Percentiles rank a stretch among this genome's conserved stretches.
These are phyloP conservation scores for Clarkia xantiana DNA, from an alignment of 345 rosid genomes.

Conservation along the genomic window DNA sequence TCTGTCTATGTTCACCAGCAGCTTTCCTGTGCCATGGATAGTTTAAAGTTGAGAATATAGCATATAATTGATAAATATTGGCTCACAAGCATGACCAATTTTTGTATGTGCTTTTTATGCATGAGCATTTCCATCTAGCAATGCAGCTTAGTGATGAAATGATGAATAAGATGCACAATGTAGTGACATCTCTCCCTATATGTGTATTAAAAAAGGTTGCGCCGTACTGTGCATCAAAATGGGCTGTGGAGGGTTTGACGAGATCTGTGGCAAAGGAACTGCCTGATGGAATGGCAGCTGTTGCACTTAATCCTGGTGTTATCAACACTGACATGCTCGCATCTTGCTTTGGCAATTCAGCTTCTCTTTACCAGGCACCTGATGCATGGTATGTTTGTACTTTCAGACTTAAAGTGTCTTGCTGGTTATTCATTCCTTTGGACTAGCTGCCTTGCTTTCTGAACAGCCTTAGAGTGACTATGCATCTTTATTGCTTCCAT, in stretches of 20 bases:
- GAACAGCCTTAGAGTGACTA: not conserved
- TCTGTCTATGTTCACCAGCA: no score
- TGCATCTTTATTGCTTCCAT: no score
- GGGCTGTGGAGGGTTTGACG: conserved; percentile 92
- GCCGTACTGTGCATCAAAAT: conserved; percentile 96
- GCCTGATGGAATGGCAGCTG: conserved; percentile 73
- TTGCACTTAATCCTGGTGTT: conserved; percentile 88
- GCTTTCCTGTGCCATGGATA: no score
- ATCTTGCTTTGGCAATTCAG: conserved; percentile 78
- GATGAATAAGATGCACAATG: no score
- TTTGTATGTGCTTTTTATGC: no score
- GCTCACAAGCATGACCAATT: no score
- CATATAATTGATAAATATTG: no score
- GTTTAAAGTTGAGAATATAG: no score
- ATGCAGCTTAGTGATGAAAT: no score
- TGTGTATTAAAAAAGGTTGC: conserved; percentile 43
- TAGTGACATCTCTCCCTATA: no score
- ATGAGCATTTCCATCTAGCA: no score
- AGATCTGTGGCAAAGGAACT: conserved; percentile 90
- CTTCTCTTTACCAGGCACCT: conserved; percentile 75
- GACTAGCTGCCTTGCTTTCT: not conserved
- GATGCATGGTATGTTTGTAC: conserved; percentile 51
- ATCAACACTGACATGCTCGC: conserved; percentile 83
- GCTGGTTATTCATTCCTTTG: not conserved
- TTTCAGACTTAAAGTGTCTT: not conserved